Percentiles rank a stretch among this genome's conserved stretches.
Evolutionary conservation across 208 protist species (phyloP).

Genomic region (Trypanosoma rangeli): DNA sequence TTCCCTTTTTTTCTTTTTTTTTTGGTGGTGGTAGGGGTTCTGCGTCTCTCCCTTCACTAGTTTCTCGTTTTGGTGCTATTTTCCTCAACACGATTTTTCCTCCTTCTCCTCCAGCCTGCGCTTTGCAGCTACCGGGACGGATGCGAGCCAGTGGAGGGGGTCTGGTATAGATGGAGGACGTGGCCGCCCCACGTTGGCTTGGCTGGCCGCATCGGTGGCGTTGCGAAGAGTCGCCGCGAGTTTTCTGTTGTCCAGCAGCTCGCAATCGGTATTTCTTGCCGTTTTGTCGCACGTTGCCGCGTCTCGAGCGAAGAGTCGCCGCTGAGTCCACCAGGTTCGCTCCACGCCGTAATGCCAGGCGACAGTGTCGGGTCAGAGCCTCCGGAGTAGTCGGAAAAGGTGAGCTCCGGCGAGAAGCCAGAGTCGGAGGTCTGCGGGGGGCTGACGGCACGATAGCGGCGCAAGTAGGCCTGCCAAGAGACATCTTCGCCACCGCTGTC

Average conservation of each 20-base stretch:
- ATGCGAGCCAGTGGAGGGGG: not conserved
- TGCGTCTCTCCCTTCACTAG: not conserved
- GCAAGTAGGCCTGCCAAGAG: constrained; percentile 73
- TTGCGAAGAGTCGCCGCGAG: constrained; percentile 17
- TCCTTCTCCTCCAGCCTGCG: not conserved
- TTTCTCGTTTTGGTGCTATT: not conserved
- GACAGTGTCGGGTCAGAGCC: constrained; percentile 59
- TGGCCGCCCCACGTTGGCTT: constrained; percentile 59
- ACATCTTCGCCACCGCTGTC: constrained; percentile 34
- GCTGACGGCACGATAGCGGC: constrained; percentile 35
- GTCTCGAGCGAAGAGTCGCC: constrained; percentile 50
- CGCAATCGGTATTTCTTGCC: constrained; percentile 9
- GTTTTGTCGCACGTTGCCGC: constrained; percentile 71
- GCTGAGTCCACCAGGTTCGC: constrained; percentile 47
- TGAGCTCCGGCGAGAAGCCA: constrained; percentile 10
- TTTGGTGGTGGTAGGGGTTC: too few species aligned
- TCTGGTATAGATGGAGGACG: constrained; percentile 30
- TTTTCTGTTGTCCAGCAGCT: constrained; percentile 19
- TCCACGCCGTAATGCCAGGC: constrained; percentile 26
- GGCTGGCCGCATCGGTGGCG: constrained; percentile 11
- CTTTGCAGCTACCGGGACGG: not conserved
- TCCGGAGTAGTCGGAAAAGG: constrained; percentile 47
- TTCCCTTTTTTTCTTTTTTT: not conserved
- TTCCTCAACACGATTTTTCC: not conserved
- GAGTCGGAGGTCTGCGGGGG: not conserved